These are phyloP conservation scores for Suhomyces kunorum DNA, from an alignment of 1,139 yeast genomes.

Conservation along the genomic window DNA sequence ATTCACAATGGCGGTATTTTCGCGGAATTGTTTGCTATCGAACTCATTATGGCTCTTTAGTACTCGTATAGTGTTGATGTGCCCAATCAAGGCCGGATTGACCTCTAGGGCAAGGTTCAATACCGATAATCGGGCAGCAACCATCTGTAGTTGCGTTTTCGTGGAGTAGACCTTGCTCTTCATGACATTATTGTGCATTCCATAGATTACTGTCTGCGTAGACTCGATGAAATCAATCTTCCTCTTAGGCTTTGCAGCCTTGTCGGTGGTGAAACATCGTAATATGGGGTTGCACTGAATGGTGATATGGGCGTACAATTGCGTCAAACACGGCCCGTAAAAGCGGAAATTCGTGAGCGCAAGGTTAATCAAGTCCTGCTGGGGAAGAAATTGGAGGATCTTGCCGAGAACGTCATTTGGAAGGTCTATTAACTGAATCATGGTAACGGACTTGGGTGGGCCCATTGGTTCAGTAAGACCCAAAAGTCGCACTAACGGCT, in stretches of 20 bases:
- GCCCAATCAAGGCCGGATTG: constrained; percentile 28
- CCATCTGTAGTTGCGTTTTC: constrained; percentile 23
- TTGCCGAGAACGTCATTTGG: constrained; percentile 19
- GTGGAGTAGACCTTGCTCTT: constrained; percentile 13
- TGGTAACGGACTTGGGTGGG: not conserved
- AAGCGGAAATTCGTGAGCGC: constrained; percentile 39
- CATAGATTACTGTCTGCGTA: constrained; percentile 28
- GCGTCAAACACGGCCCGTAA: constrained; percentile 36
- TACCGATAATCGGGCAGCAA: constrained; percentile 32
- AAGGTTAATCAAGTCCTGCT: constrained; percentile 36
- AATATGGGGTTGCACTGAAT: constrained; percentile 29
- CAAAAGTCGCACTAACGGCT: not conserved
- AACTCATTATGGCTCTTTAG: constrained; percentile 11
- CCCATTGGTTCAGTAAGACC: not conserved
- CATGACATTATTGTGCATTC: constrained; percentile 20
- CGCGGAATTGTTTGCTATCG: constrained; percentile 8
- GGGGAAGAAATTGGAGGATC: constrained; percentile 33
- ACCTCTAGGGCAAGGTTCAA: constrained; percentile 30
- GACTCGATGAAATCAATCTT: constrained; percentile 29
- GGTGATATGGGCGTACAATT: constrained; percentile 32
- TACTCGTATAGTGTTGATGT: constrained; percentile 27
- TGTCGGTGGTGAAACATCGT: constrained; percentile 11
- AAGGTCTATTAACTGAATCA: constrained; percentile 17
- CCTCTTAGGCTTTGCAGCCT: constrained; percentile 11
- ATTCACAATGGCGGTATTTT: no score